Conservation (phyloP, 768 basidiomycete species). For the Suillus subalutaceus region DNA sequence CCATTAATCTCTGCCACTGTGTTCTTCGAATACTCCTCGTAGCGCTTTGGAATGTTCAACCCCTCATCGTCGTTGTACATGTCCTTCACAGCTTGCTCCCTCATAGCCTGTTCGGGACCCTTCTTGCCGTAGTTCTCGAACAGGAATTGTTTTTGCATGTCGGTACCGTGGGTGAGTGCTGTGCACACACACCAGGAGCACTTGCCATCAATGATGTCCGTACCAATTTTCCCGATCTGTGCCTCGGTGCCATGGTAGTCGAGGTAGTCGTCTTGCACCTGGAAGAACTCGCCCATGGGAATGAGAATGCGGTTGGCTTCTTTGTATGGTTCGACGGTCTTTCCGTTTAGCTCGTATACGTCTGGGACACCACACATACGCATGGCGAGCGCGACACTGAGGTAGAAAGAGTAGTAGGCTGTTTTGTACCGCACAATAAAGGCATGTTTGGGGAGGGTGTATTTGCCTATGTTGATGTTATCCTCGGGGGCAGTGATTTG, state of each 20-base stretch:
- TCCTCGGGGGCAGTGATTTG: conserved; percentile 95
- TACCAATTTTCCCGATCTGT: conserved; percentile 94
- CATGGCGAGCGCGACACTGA: conserved; percentile 95
- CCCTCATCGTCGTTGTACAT: conserved; percentile 69
- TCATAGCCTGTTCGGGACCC: conserved; percentile 37
- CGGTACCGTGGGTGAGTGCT: conserved; percentile 62
- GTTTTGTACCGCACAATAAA: conserved; percentile 98
- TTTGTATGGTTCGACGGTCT: conserved; percentile 62
- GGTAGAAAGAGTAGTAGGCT: conserved; percentile 97
- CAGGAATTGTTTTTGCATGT: conserved; percentile 58
- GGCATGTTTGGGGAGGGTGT: conserved; percentile 84
- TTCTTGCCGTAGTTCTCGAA: conserved; percentile 71
- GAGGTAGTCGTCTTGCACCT: conserved; percentile 96
- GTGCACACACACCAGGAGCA: conserved; percentile 96
- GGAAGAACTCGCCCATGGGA: conserved; percentile 97
- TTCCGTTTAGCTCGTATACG: conserved; percentile 42
- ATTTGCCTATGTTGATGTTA: conserved; percentile 80
- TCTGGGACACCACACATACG: conserved; percentile 68
- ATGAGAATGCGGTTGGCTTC: conserved; percentile 80
- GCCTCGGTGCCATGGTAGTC: conserved; percentile 91
- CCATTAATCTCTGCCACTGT: conserved; percentile 44
- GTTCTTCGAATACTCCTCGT: conserved; percentile 73
- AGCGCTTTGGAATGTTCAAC: conserved; percentile 48
- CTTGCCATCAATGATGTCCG: conserved; percentile 98
- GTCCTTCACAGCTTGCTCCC: conserved; percentile 61